A percentile compares a stretch with the other conserved stretches of the same genome.
Evolutionary conservation across 257 asterid species (phyloP).

Genomic region (Salvia miltiorrhiza): DNA sequence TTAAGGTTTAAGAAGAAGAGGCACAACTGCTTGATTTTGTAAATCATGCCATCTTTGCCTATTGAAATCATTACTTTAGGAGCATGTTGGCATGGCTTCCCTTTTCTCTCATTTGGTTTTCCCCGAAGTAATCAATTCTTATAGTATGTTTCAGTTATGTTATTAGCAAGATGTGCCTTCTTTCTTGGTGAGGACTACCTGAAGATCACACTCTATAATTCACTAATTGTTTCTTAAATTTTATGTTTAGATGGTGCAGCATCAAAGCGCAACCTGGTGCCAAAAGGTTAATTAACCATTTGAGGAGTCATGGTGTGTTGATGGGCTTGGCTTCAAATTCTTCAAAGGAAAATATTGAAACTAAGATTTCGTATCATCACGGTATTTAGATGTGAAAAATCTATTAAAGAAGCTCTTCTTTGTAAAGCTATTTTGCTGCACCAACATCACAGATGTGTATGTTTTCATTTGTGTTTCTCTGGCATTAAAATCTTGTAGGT

Average conservation of each 20-base stretch:
- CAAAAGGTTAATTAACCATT: slow-evolving; percentile 68
- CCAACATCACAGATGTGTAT: neutral
- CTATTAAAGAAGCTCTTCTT: neutral
- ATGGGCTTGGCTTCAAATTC: slow-evolving; percentile 93
- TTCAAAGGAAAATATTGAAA: slow-evolving; percentile 52
- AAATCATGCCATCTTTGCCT: neutral
- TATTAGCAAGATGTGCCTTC: neutral
- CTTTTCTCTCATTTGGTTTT: neutral
- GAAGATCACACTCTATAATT: neutral
- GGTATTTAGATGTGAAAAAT: slow-evolving; percentile 39
- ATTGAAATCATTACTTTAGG: neutral
- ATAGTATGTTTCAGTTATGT: neutral
- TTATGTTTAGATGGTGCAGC: slow-evolving; percentile 60
- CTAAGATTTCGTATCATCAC: slow-evolving; percentile 64
- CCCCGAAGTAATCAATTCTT: neutral
- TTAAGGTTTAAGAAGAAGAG: neutral
- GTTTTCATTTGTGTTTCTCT: slow-evolving; percentile 6
- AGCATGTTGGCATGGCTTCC: neutral
- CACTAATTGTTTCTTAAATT: slow-evolving; percentile 5
- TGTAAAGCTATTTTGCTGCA: neutral
- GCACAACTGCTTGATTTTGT: neutral
- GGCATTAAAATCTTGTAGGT: slow-evolving; percentile 41
- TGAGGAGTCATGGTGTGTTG: slow-evolving; percentile 65
- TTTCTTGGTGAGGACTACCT: slow-evolving; percentile 1
- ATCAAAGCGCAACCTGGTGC: slow-evolving; percentile 94